Evolutionary conservation across 2,329 filamentous ascomycete species (phyloP), one percentile per base, ranked within the genome.

Genomic region (Xylariaceae sp.): DNA sequence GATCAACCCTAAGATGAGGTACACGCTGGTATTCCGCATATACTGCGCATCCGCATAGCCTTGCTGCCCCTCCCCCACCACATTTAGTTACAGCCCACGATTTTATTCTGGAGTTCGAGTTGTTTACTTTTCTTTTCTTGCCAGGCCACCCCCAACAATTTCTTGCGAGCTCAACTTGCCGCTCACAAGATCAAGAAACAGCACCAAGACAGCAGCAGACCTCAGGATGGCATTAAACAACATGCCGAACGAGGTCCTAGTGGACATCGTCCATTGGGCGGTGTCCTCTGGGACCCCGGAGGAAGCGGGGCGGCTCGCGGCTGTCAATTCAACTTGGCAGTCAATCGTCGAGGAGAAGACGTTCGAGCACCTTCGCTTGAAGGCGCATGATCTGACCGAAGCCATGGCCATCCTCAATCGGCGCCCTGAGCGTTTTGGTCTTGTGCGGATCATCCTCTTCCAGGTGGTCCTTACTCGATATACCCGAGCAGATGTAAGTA

Each of bases 231-330:
- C 33, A 20, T 26, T 55, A n/a, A 18, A 20, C 21, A 11, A 48
- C 2, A 6, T 57, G 15, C 53, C 53, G n/a, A n/a, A 45, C n/a
- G 49, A 53, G 27, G 11, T 57, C 43, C 33, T 53, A 7, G 49
- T 53, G 49, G 44, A 50, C 16, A 50, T 56, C 44, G 35, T 53
- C 49, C n/a, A 9, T 15, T 15, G 13, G 33, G 35, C 40, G 33
- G 1, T 57, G 44, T 24, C 43, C 24, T 18, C 27, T 21, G 6
- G 35, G 35, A 16, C n/a, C 43, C 32, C 44, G n/a, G 7, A 16
- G 16, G 15, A 8, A 26, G 18, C 15, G 5, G 44, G 27, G 7
- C 23, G 32, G 35, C 15, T 57, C 15, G 54, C 44, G 40, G 20
- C 45, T 33, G 45, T 57, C 29, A 42, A 53, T 24, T 18, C 23